These are phyloP conservation scores for Lolium perenne DNA, from an alignment of 176 grass and related monocot species.

Conservation along the genomic window DNA sequence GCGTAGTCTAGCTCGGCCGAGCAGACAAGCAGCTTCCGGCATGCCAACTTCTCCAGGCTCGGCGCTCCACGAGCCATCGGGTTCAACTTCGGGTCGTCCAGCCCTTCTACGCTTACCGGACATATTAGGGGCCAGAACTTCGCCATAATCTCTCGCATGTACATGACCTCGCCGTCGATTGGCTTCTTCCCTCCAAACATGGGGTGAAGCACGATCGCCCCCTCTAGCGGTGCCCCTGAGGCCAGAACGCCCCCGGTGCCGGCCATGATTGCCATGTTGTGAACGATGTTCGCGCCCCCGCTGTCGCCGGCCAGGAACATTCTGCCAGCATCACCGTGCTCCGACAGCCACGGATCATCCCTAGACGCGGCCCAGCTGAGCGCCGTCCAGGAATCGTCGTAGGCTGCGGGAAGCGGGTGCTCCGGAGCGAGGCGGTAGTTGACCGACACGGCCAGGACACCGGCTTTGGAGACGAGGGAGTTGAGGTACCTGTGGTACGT, in stretches of 20 bases:
- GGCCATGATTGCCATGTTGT: not conserved
- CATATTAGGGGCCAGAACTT: constrained; percentile 45
- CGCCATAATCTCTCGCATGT: constrained; percentile 2
- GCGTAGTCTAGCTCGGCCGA: constrained; percentile 42
- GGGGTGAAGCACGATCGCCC: constrained; percentile 56
- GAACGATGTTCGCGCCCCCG: not conserved
- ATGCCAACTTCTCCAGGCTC: constrained; percentile 44
- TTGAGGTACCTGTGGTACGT: constrained; percentile 7
- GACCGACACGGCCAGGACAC: constrained; percentile 51
- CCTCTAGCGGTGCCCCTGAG: constrained; percentile 2
- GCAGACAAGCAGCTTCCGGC: constrained; percentile 52
- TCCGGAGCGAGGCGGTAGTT: constrained; percentile 70
- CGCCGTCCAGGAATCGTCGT: constrained; percentile 48
- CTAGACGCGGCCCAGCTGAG: constrained; percentile 16
- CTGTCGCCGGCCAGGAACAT: not conserved
- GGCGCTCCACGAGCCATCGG: constrained; percentile 48
- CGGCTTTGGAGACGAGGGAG: not conserved
- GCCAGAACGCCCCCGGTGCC: not conserved
- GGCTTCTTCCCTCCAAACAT: constrained; percentile 48
- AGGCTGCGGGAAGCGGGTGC: constrained; percentile 52
- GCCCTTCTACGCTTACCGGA: constrained; percentile 8
- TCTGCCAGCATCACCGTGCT: not conserved
- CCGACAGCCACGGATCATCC: not conserved
- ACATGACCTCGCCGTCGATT: constrained; percentile 21
- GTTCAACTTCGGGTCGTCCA: constrained; percentile 62